A percentile compares a stretch with the other conserved stretches of the same genome.
phyloP scores from a whole-genome alignment of 345 rosid species.

The Clarkia xantiana region DNA sequence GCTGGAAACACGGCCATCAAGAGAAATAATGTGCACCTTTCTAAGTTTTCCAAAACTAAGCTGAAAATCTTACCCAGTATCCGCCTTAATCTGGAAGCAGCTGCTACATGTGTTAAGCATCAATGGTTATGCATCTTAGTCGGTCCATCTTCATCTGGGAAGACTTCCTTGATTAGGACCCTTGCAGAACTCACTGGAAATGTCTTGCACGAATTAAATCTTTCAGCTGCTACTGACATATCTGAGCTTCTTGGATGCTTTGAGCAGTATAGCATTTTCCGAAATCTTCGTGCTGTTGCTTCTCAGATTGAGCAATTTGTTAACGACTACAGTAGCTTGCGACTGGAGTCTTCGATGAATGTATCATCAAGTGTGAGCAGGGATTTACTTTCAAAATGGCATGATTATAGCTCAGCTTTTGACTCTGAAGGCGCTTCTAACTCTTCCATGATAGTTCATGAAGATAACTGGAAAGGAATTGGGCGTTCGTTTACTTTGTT shows the following conservation, averaged over 20 bases:
- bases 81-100: slow-evolving; percentile 79
- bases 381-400: slow-evolving; percentile 51
- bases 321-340: slow-evolving; percentile 49
- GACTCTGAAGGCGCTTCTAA: slow-evolving; percentile 25
- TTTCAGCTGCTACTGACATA: slow-evolving; percentile 83
- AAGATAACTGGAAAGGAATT: slow-evolving; percentile 18
- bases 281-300: slow-evolving; percentile 43
- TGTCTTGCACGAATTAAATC: slow-evolving; percentile 59
- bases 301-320: slow-evolving; percentile 48
- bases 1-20: slow-evolving; percentile 58
- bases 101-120: slow-evolving; percentile 53
- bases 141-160: slow-evolving; percentile 84
- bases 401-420: slow-evolving; percentile 30
- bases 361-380: slow-evolving; percentile 22
- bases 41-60: slow-evolving; percentile 23
- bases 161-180: slow-evolving; percentile 76
- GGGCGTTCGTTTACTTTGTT: slow-evolving; percentile 30
- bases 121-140: slow-evolving; percentile 83
- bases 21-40: slow-evolving; percentile 32
- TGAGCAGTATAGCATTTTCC: slow-evolving; percentile 83
- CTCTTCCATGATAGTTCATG: slow-evolving; percentile 18
- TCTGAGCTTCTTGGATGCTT: slow-evolving; percentile 93
- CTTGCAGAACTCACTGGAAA: slow-evolving; percentile 75
- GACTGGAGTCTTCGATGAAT: slow-evolving; percentile 31
- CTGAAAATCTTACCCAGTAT: slow-evolving; percentile 62